These are phyloP conservation scores for Alloascoidea hylecoeti DNA, from an alignment of 805 yeast species.

Conservation along the genomic window DNA sequence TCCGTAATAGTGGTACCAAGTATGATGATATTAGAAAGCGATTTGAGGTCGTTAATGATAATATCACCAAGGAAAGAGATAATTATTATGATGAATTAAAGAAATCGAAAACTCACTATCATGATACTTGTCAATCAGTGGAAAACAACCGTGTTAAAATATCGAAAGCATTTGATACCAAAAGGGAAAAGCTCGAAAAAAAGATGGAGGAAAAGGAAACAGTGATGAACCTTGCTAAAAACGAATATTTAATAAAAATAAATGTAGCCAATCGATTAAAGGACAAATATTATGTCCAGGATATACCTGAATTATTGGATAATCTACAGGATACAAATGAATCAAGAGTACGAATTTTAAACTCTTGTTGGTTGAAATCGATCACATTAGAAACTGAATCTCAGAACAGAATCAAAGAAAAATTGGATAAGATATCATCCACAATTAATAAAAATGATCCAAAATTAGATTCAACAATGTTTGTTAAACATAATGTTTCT, in stretches of 20 bases:
- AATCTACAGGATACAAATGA: constrained; percentile 75
- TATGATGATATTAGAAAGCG: constrained; percentile 38
- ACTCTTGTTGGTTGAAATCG: constrained; percentile 53
- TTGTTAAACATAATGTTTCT: constrained; percentile 67
- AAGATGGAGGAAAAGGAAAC: constrained; percentile 46
- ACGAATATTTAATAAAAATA: constrained; percentile 66
- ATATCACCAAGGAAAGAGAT: constrained; percentile 31
- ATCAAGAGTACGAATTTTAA: constrained; percentile 55
- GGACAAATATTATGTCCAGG: constrained; percentile 88
- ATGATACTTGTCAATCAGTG: constrained; percentile 64
- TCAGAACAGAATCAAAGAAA: constrained; percentile 25
- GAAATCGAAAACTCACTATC: constrained; percentile 66
- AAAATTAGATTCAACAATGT: constrained; percentile 74
- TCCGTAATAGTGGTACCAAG: constrained; percentile 36
- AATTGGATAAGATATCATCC: constrained; percentile 33
- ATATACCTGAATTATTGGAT: constrained; percentile 82
- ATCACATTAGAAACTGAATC: constrained; percentile 43
- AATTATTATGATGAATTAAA: constrained; percentile 38
- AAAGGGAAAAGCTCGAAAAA: constrained; percentile 27
- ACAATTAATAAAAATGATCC: constrained; percentile 63
- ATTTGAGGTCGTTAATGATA: constrained; percentile 47
- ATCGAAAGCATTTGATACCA: constrained; percentile 38
- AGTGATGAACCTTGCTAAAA: constrained; percentile 85
- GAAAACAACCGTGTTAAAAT: constrained; percentile 68
- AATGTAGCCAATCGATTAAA: constrained; percentile 80